phyloP scores from a whole-genome alignment of 2,329 filamentous ascomycete genomes.

The Phaeosphaeriaceae sp. region DNA sequence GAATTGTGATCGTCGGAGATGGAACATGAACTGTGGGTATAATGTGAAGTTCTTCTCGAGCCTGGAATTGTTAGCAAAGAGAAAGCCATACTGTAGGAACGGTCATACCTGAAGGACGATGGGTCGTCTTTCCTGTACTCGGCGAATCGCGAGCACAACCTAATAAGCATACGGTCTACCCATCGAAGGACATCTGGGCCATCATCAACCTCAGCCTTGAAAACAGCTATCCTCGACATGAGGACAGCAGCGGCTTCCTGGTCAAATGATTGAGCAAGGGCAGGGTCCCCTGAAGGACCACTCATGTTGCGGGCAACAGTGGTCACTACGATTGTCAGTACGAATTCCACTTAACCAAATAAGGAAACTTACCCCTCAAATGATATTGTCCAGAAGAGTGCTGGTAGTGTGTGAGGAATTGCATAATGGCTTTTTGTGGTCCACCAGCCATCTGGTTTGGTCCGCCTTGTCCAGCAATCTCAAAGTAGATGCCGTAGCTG shows the following conservation, averaged over 20 bases:
- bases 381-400: slow-evolving; percentile 97
- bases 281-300: slow-evolving; percentile 91
- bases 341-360: not conserved
- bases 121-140: slow-evolving; percentile 99
- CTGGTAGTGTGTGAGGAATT: slow-evolving; percentile 98
- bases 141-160: slow-evolving; percentile 93
- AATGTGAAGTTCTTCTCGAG: slow-evolving; percentile 97
- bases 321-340: slow-evolving; percentile 65
- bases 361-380: slow-evolving; percentile 62
- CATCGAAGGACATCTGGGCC: slow-evolving; percentile 97
- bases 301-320: slow-evolving; percentile 91
- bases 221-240: slow-evolving; percentile 99
- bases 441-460: slow-evolving; percentile 84
- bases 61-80: slow-evolving; percentile 51
- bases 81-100: slow-evolving; percentile 66
- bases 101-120: slow-evolving; percentile 81
- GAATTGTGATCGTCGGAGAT: slow-evolving; percentile 95
- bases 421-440: slow-evolving; percentile 92
- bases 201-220: slow-evolving; percentile 98
- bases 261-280: slow-evolving; percentile 95
- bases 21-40: slow-evolving; percentile 99
- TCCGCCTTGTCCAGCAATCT: slow-evolving; percentile 93
- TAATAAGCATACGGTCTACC: slow-evolving; percentile 98
- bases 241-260: slow-evolving; percentile 97
- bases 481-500: slow-evolving; percentile 96